Percentiles rank a stretch among this genome's conserved stretches.
phyloP scores from a whole-genome alignment of 2,329 filamentous ascomycete species.

The Cladosporium sp. region DNA sequence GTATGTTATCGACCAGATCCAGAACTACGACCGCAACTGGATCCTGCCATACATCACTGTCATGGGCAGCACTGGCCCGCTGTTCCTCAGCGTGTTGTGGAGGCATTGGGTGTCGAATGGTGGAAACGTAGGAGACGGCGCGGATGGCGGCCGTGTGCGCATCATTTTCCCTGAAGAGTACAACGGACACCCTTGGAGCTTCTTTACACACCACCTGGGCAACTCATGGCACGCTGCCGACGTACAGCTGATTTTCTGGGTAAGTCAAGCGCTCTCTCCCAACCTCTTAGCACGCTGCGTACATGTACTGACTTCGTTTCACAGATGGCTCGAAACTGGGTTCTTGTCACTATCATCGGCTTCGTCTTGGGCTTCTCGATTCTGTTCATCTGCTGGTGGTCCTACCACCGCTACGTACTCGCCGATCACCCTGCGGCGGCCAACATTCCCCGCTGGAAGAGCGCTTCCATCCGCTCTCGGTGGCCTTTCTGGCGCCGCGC shows the following conservation, averaged over 20 bases:
- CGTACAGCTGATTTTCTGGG: constrained; percentile 62
- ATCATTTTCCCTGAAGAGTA: constrained; percentile 69
- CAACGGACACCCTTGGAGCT: constrained; percentile 64
- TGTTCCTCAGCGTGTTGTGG: constrained; percentile 73
- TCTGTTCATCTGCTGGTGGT: constrained; percentile 47
- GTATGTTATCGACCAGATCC: constrained; percentile 63
- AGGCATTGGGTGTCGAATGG: constrained; percentile 63
- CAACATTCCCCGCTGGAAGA: constrained; percentile 23
- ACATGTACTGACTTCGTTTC: neutral
- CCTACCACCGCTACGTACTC: constrained; percentile 43
- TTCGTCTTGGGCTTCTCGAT: constrained; percentile 47
- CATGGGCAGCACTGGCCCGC: constrained; percentile 72
- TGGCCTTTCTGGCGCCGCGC: constrained; percentile 28
- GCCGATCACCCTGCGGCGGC: constrained; percentile 12
- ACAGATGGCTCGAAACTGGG: constrained; percentile 48
- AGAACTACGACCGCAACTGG: constrained; percentile 66
- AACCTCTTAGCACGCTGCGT: neutral
- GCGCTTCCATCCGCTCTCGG: constrained; percentile 18
- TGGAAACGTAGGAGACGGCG: constrained; percentile 38
- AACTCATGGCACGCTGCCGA: constrained; percentile 64
- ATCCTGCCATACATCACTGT: constrained; percentile 69
- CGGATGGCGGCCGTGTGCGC: constrained; percentile 52
- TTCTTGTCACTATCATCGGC: constrained; percentile 50
- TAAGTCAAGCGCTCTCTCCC: constrained; percentile 27
- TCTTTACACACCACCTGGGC: constrained; percentile 64